Conservation (phyloP, 1,284 basidiomycete genomes). For the Ustilago hordei region DNA sequence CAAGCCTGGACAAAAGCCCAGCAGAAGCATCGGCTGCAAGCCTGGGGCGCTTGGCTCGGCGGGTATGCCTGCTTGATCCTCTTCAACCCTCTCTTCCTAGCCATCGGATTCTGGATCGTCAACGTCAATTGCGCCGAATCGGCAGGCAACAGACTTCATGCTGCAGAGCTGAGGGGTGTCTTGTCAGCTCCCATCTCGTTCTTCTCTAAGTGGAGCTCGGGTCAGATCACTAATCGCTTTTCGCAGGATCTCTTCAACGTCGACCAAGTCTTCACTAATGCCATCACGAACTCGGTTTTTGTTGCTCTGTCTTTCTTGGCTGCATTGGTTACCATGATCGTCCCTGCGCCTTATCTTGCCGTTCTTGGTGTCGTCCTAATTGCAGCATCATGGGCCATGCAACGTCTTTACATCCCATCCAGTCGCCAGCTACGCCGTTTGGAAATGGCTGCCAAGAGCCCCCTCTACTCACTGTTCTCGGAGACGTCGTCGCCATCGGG, state of each 20-base stretch:
- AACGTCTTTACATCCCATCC: conserved; percentile 54
- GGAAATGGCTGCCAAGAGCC: conserved; percentile 54
- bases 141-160: conserved; percentile 45
- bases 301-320: conserved; percentile 21
- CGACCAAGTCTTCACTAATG: conserved; percentile 37
- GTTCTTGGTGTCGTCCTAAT: conserved; percentile 25
- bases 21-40: conserved; percentile 29
- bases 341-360: conserved; percentile 51
- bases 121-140: conserved; percentile 12
- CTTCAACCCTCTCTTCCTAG: conserved; percentile 14
- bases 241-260: conserved; percentile 58
- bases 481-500: conserved; percentile 52
- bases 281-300: conserved; percentile 26
- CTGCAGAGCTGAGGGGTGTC: conserved; percentile 32
- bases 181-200: conserved; percentile 46
- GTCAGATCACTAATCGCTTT: conserved; percentile 58
- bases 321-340: conserved; percentile 31
- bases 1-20: conserved; percentile 45
- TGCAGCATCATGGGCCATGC: conserved; percentile 24
- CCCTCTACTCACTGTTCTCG: conserved; percentile 52
- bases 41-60: conserved; percentile 26
- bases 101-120: conserved; percentile 20
- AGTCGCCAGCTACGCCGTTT: conserved; percentile 54
- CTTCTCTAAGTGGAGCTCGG: conserved; percentile 48
- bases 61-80: conserved; percentile 22